A percentile compares a stretch with the other conserved stretches of the same genome.
Evolutionary conservation across 257 asterid species (phyloP).

Genomic region (Cruciata laevipes): DNA sequence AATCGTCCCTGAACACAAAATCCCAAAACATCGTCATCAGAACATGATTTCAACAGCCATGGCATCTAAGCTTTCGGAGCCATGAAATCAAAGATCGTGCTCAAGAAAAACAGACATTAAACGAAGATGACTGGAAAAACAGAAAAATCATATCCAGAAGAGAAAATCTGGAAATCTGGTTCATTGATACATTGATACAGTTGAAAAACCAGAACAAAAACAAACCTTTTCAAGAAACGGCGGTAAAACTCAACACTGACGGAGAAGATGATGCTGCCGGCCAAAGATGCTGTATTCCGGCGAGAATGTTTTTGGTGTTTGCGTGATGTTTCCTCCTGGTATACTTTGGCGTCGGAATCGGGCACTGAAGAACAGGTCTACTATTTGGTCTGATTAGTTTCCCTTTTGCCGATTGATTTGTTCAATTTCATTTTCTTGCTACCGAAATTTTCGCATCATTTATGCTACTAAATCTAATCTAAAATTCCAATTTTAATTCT

Average conservation of each 20-base stretch:
- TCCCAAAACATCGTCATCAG: not conserved
- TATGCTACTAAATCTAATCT: not conserved
- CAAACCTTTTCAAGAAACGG: not conserved
- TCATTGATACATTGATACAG: not conserved
- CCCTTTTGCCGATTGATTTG: not conserved
- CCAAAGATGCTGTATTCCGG: not conserved
- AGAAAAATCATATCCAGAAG: not conserved
- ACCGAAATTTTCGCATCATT: not conserved
- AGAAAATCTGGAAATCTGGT: not conserved
- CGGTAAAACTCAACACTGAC: not conserved
- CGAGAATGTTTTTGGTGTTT: not conserved
- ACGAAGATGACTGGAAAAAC: too few relatives aligned
- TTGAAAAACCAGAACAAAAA: too few relatives aligned
- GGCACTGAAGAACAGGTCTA: not conserved
- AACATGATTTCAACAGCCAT: too few relatives aligned
- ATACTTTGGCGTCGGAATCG: not conserved
- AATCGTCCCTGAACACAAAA: not conserved
- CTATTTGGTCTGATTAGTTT: not conserved
- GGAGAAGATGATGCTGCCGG: not conserved
- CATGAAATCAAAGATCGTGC: not conserved
- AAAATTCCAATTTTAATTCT: not conserved
- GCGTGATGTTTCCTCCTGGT: not conserved
- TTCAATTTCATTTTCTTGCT: not conserved
- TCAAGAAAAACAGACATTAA: too few relatives aligned
- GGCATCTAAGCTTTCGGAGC: too few relatives aligned